These are phyloP conservation scores for Hericium rajendrae DNA, from an alignment of 768 basidiomycete genomes.

Conservation along the genomic window DNA sequence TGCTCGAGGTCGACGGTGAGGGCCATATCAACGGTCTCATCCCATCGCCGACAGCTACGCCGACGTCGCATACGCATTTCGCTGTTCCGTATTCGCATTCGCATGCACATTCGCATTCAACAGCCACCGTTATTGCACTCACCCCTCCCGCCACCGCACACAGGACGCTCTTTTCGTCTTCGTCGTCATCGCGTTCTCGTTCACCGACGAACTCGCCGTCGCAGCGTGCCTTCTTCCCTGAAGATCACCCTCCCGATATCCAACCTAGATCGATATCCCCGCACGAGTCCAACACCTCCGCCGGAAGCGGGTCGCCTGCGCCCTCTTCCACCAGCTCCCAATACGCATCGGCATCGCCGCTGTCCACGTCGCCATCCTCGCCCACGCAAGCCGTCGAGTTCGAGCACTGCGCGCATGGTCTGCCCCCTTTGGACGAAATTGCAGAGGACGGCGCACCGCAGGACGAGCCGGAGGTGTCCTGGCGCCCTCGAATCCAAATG, in stretches of 20 bases:
- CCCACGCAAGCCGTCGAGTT: conserved; percentile 11
- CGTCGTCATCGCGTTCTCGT: conserved; percentile 12
- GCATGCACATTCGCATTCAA: conserved; percentile 40
- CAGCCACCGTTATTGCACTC: conserved; percentile 37
- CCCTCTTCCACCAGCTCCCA: conserved; percentile 47
- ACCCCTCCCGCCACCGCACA: conserved; percentile 26
- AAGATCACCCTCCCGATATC: conserved; percentile 1
- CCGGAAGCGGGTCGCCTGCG: conserved; percentile 44
- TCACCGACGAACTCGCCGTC: conserved; percentile 15
- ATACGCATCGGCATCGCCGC: conserved; percentile 19
- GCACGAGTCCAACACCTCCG: conserved; percentile 23
- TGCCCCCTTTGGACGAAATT: background rate
- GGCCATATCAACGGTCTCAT: conserved; percentile 3
- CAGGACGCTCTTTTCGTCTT: conserved; percentile 13
- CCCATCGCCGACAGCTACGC: conserved; percentile 10
- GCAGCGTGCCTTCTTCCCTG: background rate
- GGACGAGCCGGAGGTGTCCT: background rate
- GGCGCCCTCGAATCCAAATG: background rate
- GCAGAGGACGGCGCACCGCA: background rate
- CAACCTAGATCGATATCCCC: conserved; percentile 16
- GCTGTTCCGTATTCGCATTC: conserved; percentile 17
- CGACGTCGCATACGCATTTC: conserved; percentile 8
- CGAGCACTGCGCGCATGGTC: background rate
- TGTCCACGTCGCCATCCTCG: conserved; percentile 22
- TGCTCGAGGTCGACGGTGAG: conserved; percentile 4